Percentiles rank a stretch among this genome's conserved stretches.
phyloP scores from a whole-genome alignment of 2,329 filamentous ascomycete genomes.

The Sphaerulina vaccinii region DNA sequence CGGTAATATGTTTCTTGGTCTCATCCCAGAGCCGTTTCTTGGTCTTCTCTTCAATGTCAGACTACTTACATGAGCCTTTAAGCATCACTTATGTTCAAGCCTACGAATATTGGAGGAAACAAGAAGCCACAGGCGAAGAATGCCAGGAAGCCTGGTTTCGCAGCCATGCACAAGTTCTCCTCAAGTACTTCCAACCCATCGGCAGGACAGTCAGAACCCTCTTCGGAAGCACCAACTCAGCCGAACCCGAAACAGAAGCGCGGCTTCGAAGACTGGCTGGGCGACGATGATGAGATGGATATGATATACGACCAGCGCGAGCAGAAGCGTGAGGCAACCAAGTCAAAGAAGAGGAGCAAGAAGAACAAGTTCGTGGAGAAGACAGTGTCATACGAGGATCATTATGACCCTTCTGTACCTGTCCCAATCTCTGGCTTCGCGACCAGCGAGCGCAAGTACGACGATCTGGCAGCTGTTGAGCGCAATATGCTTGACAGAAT shows the following conservation, averaged over 20 bases:
- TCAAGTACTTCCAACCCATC: constrained; percentile 28
- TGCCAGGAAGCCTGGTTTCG: constrained; percentile 56
- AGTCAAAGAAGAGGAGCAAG: constrained; percentile 69
- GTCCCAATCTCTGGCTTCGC: constrained; percentile 84
- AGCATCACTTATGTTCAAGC: constrained; percentile 79
- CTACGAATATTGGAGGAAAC: constrained; percentile 59
- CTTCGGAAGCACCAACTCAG: constrained; percentile 27
- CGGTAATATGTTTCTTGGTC: constrained; percentile 63
- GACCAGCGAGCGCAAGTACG: constrained; percentile 79
- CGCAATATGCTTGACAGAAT: constrained; percentile 63
- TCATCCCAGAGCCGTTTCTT: constrained; percentile 26
- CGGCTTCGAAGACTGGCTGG: constrained; percentile 77
- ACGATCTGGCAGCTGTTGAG: constrained; percentile 80
- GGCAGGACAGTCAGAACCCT: constrained; percentile 28
- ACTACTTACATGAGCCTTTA: constrained; percentile 34
- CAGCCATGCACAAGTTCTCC: constrained; percentile 28
- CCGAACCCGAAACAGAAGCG: constrained; percentile 41
- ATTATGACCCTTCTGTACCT: constrained; percentile 80
- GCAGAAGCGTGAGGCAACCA: constrained; percentile 71
- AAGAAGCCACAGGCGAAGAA: constrained; percentile 55
- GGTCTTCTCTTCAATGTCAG: constrained; percentile 48
- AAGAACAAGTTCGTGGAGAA: constrained; percentile 50
- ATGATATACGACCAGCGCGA: constrained; percentile 45
- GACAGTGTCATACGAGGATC: constrained; percentile 74
- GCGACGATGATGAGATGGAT: constrained; percentile 75